Evolutionary conservation across 164 flowering plant species (phyloP), one percentile per base, ranked within the genome.

Genomic region (Houttuynia cordata): DNA sequence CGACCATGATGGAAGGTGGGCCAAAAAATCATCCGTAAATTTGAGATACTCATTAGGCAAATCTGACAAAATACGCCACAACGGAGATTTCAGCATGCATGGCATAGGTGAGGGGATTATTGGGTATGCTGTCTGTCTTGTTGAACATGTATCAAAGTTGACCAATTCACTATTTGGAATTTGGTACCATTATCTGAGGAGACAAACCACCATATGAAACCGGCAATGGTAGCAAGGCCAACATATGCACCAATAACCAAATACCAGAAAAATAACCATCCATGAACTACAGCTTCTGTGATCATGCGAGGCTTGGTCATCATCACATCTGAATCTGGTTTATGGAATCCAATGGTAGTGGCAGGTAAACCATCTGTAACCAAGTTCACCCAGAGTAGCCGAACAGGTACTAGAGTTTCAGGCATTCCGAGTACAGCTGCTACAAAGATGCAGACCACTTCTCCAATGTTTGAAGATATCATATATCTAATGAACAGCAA

Each of bases 161-260:
- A 89, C 98, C 88, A 93, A 64, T 75, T 93, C 99, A 72, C 68
- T 56, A 63, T 93, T 90, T 19, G 91, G 78, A 93, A 76, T 68
- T 78, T 83, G 37, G 99, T 97, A 47, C 99, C 99, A 64, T 60
- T 73, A 59, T 83, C 86, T 22, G 92, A 75, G 68, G 88, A 93
- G 56, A 93, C 74, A 75, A 86, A 93, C 99, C 99, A 93, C 99
- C 99, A 93, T 53, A 90, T 75, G 64, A 88, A 93, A 19, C 99
- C 99, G 30, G 86, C 96, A 73, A 93, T 73, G 56, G 99, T 93
- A 34, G 99, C 99, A 71, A 93, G 90, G 45, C 99, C 99, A 62
- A 93, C 99, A 80, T 93, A 93, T 68, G 84, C 99, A 97, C 94
- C n/a, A n/a, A n/a, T n/a, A n/a, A n/a, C n/a, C n/a, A n/a, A n/a